These are phyloP conservation scores for Boletus insuetus DNA, from an alignment of 768 basidiomycete species.

Conservation along the genomic window DNA sequence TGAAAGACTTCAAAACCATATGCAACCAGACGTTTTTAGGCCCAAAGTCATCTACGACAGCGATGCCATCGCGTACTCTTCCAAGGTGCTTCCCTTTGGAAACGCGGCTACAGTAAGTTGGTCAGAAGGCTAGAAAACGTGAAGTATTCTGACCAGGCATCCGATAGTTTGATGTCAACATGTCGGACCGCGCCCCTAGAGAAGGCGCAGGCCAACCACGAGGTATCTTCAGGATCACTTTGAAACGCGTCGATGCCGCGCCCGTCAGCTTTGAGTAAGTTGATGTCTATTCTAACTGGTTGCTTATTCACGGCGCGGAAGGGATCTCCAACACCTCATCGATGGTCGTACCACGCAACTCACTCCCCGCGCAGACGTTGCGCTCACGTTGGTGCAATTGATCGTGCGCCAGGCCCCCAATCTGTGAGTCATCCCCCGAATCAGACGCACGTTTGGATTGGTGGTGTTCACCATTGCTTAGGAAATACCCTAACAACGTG, in stretches of 20 bases:
- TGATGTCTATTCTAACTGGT: neutral
- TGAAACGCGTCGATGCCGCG: conserved; percentile 40
- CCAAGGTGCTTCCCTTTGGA: conserved; percentile 30
- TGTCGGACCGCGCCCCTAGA: conserved; percentile 27
- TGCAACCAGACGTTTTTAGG: conserved; percentile 35
- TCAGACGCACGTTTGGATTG: neutral
- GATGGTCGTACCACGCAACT: conserved; percentile 24
- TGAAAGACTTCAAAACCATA: conserved; percentile 37
- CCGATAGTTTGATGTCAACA: conserved; percentile 36
- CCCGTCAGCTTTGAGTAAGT: conserved; percentile 37
- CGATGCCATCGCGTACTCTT: conserved; percentile 40
- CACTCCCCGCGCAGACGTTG: conserved; percentile 31
- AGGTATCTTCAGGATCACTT: conserved; percentile 30
- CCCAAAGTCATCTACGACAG: conserved; percentile 49
- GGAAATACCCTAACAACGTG: conserved; percentile 45
- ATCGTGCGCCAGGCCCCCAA: conserved; percentile 48
- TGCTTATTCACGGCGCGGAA: conserved; percentile 2
- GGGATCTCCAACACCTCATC: conserved; percentile 26
- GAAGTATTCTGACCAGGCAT: neutral
- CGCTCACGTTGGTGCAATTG: conserved; percentile 47
- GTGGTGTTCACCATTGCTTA: conserved; percentile 13
- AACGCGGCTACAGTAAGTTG: conserved; percentile 30
- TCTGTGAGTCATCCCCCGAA: conserved; percentile 32
- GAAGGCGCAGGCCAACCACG: conserved; percentile 12
- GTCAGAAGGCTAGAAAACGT: neutral